These are phyloP conservation scores for Stephania japonica DNA, from an alignment of 164 flowering plant species.

Conservation along the genomic window DNA sequence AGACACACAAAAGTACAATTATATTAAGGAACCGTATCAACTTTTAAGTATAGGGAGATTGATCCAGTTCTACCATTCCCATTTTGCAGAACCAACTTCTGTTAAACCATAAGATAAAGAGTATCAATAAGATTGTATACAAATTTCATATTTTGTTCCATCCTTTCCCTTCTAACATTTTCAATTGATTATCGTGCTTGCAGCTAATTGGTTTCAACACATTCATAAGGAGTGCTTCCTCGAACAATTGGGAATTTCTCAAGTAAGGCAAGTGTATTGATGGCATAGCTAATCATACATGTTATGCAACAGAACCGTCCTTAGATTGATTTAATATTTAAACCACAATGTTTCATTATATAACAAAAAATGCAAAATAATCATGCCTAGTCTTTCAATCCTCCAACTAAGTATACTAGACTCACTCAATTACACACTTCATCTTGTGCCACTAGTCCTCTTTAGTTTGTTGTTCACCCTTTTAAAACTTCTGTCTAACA, in stretches of 20 bases:
- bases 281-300: too few relatives aligned
- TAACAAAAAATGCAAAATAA: too few relatives aligned
- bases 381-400: too few relatives aligned
- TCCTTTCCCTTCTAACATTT: neutral
- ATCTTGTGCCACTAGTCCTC: too few relatives aligned
- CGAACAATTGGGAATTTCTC: neutral
- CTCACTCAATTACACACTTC: too few relatives aligned
- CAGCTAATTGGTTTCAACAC: neutral
- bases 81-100: neutral
- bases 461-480: too few relatives aligned
- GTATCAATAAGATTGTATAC: neutral
- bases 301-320: too few relatives aligned
- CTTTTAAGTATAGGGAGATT: neutral
- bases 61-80: neutral
- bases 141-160: neutral
- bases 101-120: too few relatives aligned
- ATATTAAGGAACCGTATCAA: neutral
- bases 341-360: too few relatives aligned
- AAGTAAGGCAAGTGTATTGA: neutral
- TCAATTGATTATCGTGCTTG: neutral
- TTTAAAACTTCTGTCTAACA: too few relatives aligned
- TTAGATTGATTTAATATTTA: too few relatives aligned
- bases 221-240: neutral
- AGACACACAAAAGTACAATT: neutral
- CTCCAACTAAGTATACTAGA: too few relatives aligned